phyloP scores from a whole-genome alignment of 805 yeast genomes.

The Naumovozyma dairenensis region DNA sequence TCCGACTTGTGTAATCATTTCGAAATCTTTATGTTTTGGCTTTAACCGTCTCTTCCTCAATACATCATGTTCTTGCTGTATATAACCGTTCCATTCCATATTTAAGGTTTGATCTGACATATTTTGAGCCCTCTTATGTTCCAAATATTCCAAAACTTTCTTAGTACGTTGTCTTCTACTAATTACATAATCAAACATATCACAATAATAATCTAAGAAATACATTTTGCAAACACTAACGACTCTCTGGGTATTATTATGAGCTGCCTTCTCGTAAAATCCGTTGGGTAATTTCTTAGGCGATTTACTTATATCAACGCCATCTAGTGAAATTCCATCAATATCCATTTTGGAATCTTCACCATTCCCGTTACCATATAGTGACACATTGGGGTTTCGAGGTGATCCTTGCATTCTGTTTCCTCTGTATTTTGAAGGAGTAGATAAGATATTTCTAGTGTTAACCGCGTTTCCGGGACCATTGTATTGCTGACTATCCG shows the following conservation, averaged over 20 bases:
- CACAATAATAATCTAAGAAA: slow-evolving; percentile 92
- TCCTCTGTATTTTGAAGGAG: slow-evolving; percentile 16
- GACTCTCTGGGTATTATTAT: slow-evolving; percentile 70
- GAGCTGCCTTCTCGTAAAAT: slow-evolving; percentile 48
- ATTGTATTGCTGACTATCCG: not conserved
- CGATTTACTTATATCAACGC: slow-evolving; percentile 21
- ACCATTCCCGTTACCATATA: slow-evolving; percentile 15
- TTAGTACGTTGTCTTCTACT: slow-evolving; percentile 74
- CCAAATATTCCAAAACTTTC: slow-evolving; percentile 52
- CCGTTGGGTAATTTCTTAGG: slow-evolving; percentile 34
- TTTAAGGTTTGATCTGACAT: slow-evolving; percentile 35
- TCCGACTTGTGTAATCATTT: slow-evolving; percentile 95
- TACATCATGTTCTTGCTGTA: slow-evolving; percentile 73
- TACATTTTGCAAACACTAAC: slow-evolving; percentile 90
- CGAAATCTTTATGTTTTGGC: slow-evolving; percentile 91
- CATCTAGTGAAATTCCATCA: slow-evolving; percentile 20
- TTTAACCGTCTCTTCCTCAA: slow-evolving; percentile 82
- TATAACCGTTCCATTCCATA: slow-evolving; percentile 63
- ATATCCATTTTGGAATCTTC: slow-evolving; percentile 29
- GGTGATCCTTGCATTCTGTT: slow-evolving; percentile 11
- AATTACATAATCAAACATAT: slow-evolving; percentile 85
- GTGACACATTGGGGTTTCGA: slow-evolving; percentile 24
- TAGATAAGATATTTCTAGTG: not conserved
- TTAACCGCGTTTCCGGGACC: slow-evolving; percentile 1
- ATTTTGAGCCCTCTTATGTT: slow-evolving; percentile 23